Percentiles rank a stretch among this genome's conserved stretches.
phyloP scores from a whole-genome alignment of 2,329 filamentous ascomycete species.

The Fusarium praegraminearum region DNA sequence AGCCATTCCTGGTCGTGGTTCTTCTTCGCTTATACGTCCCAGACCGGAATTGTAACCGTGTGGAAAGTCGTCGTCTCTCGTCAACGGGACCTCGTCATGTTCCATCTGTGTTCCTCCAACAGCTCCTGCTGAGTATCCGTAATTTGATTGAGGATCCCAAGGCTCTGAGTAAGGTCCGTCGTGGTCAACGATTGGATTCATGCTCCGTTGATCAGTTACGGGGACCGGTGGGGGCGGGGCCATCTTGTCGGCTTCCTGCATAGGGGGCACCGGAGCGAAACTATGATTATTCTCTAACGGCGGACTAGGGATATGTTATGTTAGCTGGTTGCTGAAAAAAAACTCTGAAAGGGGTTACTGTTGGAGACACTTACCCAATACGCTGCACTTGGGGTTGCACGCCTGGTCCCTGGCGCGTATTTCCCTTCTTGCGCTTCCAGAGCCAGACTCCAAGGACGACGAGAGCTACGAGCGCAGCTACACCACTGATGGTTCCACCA shows the following conservation, averaged over 20 bases:
- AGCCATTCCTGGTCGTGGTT: constrained; percentile 40
- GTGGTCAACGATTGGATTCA: constrained; percentile 31
- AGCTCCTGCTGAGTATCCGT: constrained; percentile 35
- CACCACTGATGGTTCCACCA: constrained; percentile 65
- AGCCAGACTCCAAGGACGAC: constrained; percentile 58
- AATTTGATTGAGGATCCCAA: constrained; percentile 32
- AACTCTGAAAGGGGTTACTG: background rate
- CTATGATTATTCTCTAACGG: constrained; percentile 42
- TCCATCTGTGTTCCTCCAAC: constrained; percentile 46
- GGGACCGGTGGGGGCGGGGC: constrained; percentile 35
- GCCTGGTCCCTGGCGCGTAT: constrained; percentile 58
- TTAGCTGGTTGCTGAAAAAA: constrained; percentile 30
- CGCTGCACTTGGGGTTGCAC: constrained; percentile 55
- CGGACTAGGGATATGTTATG: constrained; percentile 43
- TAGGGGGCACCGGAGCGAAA: constrained; percentile 49
- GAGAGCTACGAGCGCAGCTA: constrained; percentile 60
- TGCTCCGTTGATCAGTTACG: constrained; percentile 33
- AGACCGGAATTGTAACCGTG: constrained; percentile 58
- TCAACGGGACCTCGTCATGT: constrained; percentile 56
- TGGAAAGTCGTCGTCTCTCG: constrained; percentile 59
- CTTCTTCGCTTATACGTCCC: constrained; percentile 52
- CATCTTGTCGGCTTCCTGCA: constrained; percentile 46
- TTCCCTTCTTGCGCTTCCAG: constrained; percentile 58
- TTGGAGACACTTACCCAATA: constrained; percentile 53
- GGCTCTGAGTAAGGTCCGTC: constrained; percentile 37